Conservation (phyloP, 2,329 filamentous ascomycete genomes). For the Colletotrichum gloeosporioides region DNA sequence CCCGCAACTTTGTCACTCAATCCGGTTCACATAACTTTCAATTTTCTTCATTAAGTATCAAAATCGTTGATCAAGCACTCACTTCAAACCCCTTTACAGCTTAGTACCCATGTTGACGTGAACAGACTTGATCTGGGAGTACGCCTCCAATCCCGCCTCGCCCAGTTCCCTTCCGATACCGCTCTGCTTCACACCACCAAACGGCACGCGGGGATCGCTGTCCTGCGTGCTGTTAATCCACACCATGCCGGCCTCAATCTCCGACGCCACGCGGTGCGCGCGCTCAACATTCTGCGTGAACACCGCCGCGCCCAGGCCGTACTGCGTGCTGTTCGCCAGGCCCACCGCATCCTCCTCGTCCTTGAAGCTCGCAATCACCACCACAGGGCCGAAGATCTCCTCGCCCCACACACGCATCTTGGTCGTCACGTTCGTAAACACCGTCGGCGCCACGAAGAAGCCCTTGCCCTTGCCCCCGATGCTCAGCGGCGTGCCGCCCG, state of each 20-base stretch:
- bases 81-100: not conserved
- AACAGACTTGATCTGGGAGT: conserved; percentile 49
- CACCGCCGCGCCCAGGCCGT: conserved; percentile 66
- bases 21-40: not conserved
- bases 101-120: conserved; percentile 44
- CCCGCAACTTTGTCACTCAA: fast-evolving
- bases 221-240: conserved; percentile 57
- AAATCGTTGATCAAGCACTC: not conserved
- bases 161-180: conserved; percentile 52
- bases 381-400: conserved; percentile 53
- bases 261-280: conserved; percentile 54
- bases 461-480: conserved; percentile 41
- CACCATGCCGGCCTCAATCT: conserved; percentile 65
- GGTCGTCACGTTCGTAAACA: conserved; percentile 47
- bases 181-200: conserved; percentile 54
- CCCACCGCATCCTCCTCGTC: conserved; percentile 46
- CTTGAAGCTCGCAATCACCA: conserved; percentile 46
- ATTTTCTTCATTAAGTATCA: not conserved
- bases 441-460: conserved; percentile 51
- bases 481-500: conserved; percentile 57
- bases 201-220: conserved; percentile 47
- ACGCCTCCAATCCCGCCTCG: conserved; percentile 49
- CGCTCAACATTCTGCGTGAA: conserved; percentile 64
- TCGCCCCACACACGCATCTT: conserved; percentile 50
- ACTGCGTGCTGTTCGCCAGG: conserved; percentile 59